Conservation (phyloP, 495 filamentous ascomycete species). For the Xylaria cubensis region DNA sequence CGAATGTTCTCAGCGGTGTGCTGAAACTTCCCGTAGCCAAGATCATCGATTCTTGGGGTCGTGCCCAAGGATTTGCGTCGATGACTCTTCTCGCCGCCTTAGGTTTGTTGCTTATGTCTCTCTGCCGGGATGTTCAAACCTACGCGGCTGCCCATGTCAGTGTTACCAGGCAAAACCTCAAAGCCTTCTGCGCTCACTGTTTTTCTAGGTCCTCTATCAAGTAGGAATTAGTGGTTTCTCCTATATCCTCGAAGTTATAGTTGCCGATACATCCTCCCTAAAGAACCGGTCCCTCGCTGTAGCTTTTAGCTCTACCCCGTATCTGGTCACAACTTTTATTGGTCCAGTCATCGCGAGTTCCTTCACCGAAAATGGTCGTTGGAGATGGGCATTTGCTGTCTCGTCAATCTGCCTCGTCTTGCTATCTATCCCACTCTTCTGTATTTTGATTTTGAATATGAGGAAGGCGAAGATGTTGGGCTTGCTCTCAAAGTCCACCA, state of each 20-base stretch:
- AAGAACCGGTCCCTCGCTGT: constrained; percentile 63
- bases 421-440: constrained; percentile 44
- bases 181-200: constrained; percentile 46
- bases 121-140: constrained; percentile 54
- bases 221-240: constrained; percentile 61
- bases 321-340: constrained; percentile 62
- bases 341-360: constrained; percentile 45
- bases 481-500: constrained; percentile 52
- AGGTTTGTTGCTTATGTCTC: constrained; percentile 60
- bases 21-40: constrained; percentile 68
- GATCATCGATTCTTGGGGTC: constrained; percentile 69
- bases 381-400: constrained; percentile 64
- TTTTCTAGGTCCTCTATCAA: constrained; percentile 59
- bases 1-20: constrained; percentile 66
- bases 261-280: constrained; percentile 64
- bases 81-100: constrained; percentile 49
- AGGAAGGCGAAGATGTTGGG: constrained; percentile 64
- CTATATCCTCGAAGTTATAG: constrained; percentile 63
- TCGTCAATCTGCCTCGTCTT: constrained; percentile 52
- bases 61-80: constrained; percentile 54
- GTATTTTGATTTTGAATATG: constrained; percentile 60
- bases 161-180: neutral
- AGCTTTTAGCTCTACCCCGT: constrained; percentile 63
- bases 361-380: constrained; percentile 50
- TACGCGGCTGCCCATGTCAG: constrained; percentile 58